phyloP scores from a whole-genome alignment of 108 stramenopile species.

The Chaetoceros muelleri region DNA sequence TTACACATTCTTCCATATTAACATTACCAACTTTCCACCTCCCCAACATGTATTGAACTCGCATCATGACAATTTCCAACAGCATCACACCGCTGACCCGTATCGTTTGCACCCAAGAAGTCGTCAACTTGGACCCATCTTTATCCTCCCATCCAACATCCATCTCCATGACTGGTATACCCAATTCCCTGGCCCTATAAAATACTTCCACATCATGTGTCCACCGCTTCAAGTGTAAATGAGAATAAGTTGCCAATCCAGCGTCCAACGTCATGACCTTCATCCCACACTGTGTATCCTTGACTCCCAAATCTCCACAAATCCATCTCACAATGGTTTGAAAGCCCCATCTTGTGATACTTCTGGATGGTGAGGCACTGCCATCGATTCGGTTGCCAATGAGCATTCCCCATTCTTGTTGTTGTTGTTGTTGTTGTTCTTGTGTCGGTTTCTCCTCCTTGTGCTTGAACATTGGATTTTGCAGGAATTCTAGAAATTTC shows the following conservation, averaged over 20 bases:
- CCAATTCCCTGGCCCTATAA: constrained; percentile 33
- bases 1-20: too few species aligned
- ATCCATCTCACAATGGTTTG: constrained; percentile 28
- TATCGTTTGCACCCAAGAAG: not conserved
- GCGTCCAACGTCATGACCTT: constrained; percentile 55
- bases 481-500: constrained; percentile 9
- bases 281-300: constrained; percentile 75
- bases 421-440: not conserved
- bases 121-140: constrained; percentile 63
- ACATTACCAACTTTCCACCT: not conserved
- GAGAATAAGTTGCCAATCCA: constrained; percentile 28
- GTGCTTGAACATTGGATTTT: too few species aligned
- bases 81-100: not conserved
- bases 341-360: constrained; percentile 42
- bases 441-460: too few species aligned
- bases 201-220: constrained; percentile 77
- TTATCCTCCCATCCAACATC: constrained; percentile 58
- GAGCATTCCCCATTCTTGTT: constrained; percentile 11
- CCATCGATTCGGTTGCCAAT: constrained; percentile 31
- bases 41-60: not conserved
- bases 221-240: constrained; percentile 57
- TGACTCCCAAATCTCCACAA: constrained; percentile 22
- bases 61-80: not conserved
- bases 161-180: constrained; percentile 33
- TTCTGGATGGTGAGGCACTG: constrained; percentile 6